Conservation (phyloP, 345 rosid genomes). For the Nasturtium officinale region DNA sequence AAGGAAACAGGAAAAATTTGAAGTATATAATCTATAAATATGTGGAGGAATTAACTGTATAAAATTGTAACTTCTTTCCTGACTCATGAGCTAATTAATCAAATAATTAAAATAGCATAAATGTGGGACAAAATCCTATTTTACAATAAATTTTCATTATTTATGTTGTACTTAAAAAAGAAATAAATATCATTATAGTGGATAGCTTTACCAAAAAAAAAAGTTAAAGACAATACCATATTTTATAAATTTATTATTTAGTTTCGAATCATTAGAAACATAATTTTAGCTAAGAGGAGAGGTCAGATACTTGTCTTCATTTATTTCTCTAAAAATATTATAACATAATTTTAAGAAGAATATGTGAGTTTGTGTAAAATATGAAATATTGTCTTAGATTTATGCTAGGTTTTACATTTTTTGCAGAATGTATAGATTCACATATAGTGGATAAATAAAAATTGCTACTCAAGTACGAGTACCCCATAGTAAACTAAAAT, state of each 20-base stretch:
- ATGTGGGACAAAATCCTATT: not conserved
- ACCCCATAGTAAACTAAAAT: not conserved
- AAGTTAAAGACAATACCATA: not conserved
- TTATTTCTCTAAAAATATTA: not conserved
- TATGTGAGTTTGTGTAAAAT: not conserved
- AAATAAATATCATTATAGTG: not conserved
- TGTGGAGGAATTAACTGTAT: not conserved
- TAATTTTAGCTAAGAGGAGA: not conserved
- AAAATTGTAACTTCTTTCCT: not conserved
- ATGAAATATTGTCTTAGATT: not conserved
- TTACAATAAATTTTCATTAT: not conserved
- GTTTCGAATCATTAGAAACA: not conserved
- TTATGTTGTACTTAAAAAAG: not conserved
- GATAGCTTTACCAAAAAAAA: not conserved
- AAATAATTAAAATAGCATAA: not conserved
- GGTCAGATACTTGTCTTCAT: not conserved
- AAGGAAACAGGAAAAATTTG: not conserved
- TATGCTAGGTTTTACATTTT: not conserved
- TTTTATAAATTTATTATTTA: not conserved
- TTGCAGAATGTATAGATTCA: not conserved
- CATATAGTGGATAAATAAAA: not conserved
- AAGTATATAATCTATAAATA: not conserved
- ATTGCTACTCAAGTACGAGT: constrained; percentile 15
- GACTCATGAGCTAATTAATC: not conserved
- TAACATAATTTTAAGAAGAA: not conserved